Percentiles rank a stretch among this genome's conserved stretches.
Conservation (phyloP, 1,284 basidiomycete genomes). For the Schizopora paradoxa region DNA sequence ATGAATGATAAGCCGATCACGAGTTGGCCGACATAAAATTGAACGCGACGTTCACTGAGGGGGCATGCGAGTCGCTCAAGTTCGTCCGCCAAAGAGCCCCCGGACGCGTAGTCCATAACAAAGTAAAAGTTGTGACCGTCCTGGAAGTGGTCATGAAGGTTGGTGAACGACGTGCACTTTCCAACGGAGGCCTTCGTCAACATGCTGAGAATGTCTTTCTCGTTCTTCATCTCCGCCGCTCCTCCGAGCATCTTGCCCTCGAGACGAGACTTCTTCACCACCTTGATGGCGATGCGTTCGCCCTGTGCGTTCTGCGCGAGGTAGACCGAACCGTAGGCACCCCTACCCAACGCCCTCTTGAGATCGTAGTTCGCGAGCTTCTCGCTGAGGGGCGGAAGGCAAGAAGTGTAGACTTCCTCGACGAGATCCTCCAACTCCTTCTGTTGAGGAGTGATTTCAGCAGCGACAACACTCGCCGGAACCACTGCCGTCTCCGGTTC, state of each 20-base stretch:
- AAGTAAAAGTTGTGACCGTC: slow-evolving; percentile 14
- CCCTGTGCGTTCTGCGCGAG: slow-evolving; percentile 8
- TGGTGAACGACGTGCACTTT: slow-evolving; percentile 6
- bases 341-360: not conserved
- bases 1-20: slow-evolving; percentile 46
- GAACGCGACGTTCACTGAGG: too few relatives aligned
- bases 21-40: too few relatives aligned
- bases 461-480: too few relatives aligned
- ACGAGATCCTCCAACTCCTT: too few relatives aligned
- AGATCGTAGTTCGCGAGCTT: slow-evolving; percentile 4
- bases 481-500: too few relatives aligned
- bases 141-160: slow-evolving; percentile 10
- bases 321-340: slow-evolving; percentile 9
- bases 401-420: too few relatives aligned
- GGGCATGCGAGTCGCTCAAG: too few relatives aligned
- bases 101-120: too few relatives aligned
- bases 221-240: slow-evolving; percentile 5
- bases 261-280: not conserved
- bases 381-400: too few relatives aligned
- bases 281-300: not conserved
- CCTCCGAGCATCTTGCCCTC: slow-evolving; percentile 13
- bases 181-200: too few relatives aligned
- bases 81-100: too few relatives aligned
- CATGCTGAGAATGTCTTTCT: slow-evolving; percentile 2
- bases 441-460: too few relatives aligned